A percentile compares a stretch with the other conserved stretches of the same genome.
phyloP scores from a whole-genome alignment of 2,329 filamentous ascomycete genomes.

The Colletotrichum tropicale region DNA sequence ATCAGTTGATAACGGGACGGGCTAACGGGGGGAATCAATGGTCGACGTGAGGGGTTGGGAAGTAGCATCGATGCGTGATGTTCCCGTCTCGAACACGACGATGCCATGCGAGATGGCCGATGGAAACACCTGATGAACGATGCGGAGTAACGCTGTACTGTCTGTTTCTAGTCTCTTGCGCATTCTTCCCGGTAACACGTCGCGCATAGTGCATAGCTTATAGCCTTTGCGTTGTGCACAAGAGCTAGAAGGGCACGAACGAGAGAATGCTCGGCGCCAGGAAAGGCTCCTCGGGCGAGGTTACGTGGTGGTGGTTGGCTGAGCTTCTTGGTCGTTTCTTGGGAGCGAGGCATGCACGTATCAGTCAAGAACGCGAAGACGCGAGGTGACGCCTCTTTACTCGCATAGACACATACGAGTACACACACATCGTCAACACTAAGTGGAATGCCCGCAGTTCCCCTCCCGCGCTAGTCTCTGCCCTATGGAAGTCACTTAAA shows the following conservation, averaged over 20 bases:
- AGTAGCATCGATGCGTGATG: background rate
- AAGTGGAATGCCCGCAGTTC: background rate
- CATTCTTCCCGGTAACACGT: background rate
- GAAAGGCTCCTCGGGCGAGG: background rate
- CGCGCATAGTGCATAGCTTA: background rate
- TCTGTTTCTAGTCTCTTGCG: background rate
- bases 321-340: background rate
- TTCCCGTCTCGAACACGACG: background rate
- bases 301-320: background rate
- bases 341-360: background rate
- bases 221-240: background rate
- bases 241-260: background rate
- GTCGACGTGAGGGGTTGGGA: background rate
- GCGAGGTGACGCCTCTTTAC: background rate
- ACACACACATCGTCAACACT: background rate
- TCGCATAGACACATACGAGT: background rate
- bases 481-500: background rate
- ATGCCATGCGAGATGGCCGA: conserved; percentile 12
- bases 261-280: conserved; percentile 2
- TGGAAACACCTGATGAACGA: background rate
- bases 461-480: background rate
- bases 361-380: background rate
- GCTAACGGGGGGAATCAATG: background rate
- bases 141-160: background rate
- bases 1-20: background rate